Evolutionary conservation across 2,329 filamentous ascomycete genomes (phyloP).

Genomic region (Fusarium sp.): DNA sequence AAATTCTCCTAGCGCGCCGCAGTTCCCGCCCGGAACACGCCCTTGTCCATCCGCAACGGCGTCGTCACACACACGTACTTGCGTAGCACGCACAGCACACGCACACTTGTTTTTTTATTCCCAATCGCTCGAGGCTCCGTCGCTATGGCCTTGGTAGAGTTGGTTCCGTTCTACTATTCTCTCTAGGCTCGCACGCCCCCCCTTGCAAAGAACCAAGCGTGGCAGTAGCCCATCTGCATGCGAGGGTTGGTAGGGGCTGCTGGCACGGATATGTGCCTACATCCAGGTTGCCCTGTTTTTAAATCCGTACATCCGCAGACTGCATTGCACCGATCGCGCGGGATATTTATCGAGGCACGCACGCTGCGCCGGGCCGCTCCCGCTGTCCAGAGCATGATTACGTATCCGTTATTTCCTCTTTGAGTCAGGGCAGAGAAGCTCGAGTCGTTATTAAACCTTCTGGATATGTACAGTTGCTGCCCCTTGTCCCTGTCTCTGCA

Average conservation of each 20-base stretch:
- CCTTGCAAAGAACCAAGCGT: conserved; percentile 33
- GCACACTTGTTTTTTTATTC: conserved; percentile 23
- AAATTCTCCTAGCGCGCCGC: conserved; percentile 50
- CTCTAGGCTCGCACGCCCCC: conserved; percentile 34
- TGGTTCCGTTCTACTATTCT: conserved; percentile 27
- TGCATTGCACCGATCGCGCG: too few species aligned
- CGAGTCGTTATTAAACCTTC: too few species aligned
- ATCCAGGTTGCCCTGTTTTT: neutral
- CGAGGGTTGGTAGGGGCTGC: conserved; percentile 15
- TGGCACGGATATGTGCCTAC: neutral
- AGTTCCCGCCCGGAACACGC: conserved; percentile 32
- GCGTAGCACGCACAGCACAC: conserved; percentile 20
- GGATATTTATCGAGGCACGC: too few species aligned
- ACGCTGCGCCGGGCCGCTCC: neutral
- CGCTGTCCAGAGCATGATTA: neutral
- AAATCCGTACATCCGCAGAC: too few species aligned
- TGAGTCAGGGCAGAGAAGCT: too few species aligned
- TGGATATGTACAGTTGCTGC: neutral
- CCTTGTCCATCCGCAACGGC: conserved; percentile 45
- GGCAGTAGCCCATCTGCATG: conserved; percentile 36
- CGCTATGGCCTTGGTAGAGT: conserved; percentile 33
- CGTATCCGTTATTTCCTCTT: too few species aligned
- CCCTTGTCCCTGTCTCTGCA: conserved; percentile 28
- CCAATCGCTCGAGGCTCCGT: conserved; percentile 17
- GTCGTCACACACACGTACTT: conserved; percentile 42